These are phyloP conservation scores for Neofusicoccum parvum DNA, from an alignment of 2,329 filamentous ascomycete species.

Conservation along the genomic window DNA sequence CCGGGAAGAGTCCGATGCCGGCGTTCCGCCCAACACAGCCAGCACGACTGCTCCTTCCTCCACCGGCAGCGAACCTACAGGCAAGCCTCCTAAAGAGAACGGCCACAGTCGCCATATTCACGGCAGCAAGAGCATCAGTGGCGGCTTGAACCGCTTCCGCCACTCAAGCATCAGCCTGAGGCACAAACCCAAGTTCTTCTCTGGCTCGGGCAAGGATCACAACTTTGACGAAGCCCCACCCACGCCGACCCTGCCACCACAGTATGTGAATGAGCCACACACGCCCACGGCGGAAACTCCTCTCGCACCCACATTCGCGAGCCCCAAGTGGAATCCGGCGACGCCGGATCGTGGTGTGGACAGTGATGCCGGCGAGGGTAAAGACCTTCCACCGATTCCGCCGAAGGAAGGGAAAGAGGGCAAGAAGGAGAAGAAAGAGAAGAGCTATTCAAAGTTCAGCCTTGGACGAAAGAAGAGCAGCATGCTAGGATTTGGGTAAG, in stretches of 20 bases:
- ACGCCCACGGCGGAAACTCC: neutral
- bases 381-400: conserved; percentile 12
- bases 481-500: conserved; percentile 20
- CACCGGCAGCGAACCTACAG: neutral
- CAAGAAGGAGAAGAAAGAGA: conserved; percentile 58
- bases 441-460: conserved; percentile 60
- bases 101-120: conserved; percentile 14
- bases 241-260: conserved; percentile 26
- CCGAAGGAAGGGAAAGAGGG: conserved; percentile 25
- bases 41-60: conserved; percentile 10
- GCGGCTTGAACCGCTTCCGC: conserved; percentile 65
- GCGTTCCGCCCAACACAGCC: conserved; percentile 8
- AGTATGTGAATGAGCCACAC: conserved; percentile 6
- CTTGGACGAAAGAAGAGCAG: conserved; percentile 66
- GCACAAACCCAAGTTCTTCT: conserved; percentile 71
- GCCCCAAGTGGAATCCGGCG: conserved; percentile 3
- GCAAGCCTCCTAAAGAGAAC: conserved; percentile 28
- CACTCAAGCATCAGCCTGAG: conserved; percentile 78
- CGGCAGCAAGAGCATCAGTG: conserved; percentile 32
- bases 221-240: conserved; percentile 28
- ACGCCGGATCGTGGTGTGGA: neutral
- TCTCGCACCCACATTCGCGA: neutral
- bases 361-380: conserved; percentile 19
- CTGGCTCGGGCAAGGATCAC: conserved; percentile 43
- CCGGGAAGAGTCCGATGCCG: neutral